These are phyloP conservation scores for Rosa lucieae DNA, from an alignment of 306 rosid genomes.

Conservation along the genomic window DNA sequence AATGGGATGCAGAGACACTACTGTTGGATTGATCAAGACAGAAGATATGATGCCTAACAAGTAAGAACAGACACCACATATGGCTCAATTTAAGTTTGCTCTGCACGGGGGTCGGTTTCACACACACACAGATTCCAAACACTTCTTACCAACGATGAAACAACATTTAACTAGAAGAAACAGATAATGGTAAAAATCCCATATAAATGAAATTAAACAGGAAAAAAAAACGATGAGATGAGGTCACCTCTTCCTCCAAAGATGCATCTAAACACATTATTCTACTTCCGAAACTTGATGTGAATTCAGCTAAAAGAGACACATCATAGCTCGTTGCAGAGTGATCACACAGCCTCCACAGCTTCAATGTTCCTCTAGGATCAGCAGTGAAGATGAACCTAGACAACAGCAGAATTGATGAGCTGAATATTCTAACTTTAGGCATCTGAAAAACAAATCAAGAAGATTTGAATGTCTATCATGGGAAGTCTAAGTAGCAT, in stretches of 20 bases:
- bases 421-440: slow-evolving; percentile 1
- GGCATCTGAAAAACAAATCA: not conserved
- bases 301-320: slow-evolving; percentile 53
- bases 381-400: slow-evolving; percentile 87
- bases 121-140: not conserved
- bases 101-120: not conserved
- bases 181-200: not conserved
- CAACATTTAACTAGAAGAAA: not conserved
- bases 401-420: slow-evolving; percentile 31
- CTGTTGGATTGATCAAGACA: not conserved
- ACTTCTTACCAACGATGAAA: not conserved
- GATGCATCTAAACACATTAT: slow-evolving; percentile 85
- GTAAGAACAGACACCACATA: not conserved
- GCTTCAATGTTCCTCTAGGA: slow-evolving; percentile 85
- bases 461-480: not conserved
- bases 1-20: not conserved
- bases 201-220: slow-evolving; percentile 11
- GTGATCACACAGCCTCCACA: slow-evolving; percentile 71
- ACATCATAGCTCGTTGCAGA: slow-evolving; percentile 37
- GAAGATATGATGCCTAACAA: not conserved
- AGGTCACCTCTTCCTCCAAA: slow-evolving; percentile 70
- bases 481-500: slow-evolving; percentile 1
- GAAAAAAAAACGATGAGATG: slow-evolving; percentile 14
- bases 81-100: slow-evolving; percentile 19
- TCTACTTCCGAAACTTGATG: slow-evolving; percentile 68